phyloP scores from a whole-genome alignment of 306 rosid species.

The Senna siamea region DNA sequence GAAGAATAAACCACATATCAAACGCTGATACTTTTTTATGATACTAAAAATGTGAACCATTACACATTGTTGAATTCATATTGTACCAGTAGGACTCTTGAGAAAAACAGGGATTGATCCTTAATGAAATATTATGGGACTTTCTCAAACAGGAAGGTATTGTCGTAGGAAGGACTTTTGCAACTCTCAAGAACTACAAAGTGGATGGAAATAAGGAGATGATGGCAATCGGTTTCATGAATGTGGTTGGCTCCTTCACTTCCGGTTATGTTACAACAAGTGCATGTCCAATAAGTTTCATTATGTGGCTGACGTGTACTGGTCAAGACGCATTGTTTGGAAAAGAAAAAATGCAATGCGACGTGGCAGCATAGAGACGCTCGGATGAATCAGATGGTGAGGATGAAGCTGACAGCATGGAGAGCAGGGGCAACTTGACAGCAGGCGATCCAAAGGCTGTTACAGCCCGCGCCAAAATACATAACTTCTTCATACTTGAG shows the following conservation, averaged over 20 bases:
- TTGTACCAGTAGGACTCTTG: background rate
- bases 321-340: no score
- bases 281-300: slow-evolving; percentile 32
- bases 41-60: no score
- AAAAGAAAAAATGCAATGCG: no score
- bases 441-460: no score
- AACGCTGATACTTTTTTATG: background rate
- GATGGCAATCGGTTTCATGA: slow-evolving; percentile 98
- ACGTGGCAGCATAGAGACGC: no score
- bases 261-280: slow-evolving; percentile 97
- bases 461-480: no score
- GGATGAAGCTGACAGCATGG: no score
- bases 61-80: background rate
- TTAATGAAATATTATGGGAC: background rate
- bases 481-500: no score
- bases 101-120: background rate
- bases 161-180: slow-evolving; percentile 98
- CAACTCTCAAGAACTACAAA: slow-evolving; percentile 73
- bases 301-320: no score
- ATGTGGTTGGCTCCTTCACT: slow-evolving; percentile 87
- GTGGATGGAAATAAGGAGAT: slow-evolving; percentile 98
- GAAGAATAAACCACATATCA: background rate
- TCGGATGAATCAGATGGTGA: no score
- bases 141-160: slow-evolving; percentile 80
- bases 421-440: no score